Evolutionary conservation across 805 yeast genomes (phyloP), one percentile per base, ranked within the genome.

Genomic region (Candida tallmaniae): DNA sequence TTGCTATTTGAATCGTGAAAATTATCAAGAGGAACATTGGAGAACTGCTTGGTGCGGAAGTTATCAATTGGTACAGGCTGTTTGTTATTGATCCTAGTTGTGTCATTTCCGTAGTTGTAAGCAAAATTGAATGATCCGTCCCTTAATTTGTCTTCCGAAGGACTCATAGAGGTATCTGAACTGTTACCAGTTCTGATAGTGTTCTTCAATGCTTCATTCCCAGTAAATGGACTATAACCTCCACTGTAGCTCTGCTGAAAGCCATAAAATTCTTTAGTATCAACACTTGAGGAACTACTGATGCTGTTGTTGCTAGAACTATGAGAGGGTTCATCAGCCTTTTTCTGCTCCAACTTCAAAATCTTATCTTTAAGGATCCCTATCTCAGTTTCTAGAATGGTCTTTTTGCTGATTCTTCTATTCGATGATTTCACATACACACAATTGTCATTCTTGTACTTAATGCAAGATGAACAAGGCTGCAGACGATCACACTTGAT

Each of bases 391-490:
- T 38, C 32, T 6, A 37, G 18, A 10, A 32, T 12, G n/a, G 13
- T 20, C 22, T 23, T 24, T 11, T 34, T 34, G 7, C 32, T 29
- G 13, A 14, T 4, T 6, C 33, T 23, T 12, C 25, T 34, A 20
- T 11, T 25, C 12, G 29, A 4, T 9, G 18, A 12, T 17, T 19
- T 16, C n/a, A 29, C 28, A 23, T 41, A 41, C 10, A 32, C 38
- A 31, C 42, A 41, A 9, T 27, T 19, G 4, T 47, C 36, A 15
- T 51, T 52, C 9, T 42, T 40, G 31, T 59, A 56, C 32, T 51
- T 57, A n/a, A 49, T 35, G 41, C 70, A 64, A 9, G 63, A 42
- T 15, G 58, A 50, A 32, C 70, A 64, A 2, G 69, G 69, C 24
- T 48, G 36, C 12, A 50, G 52, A 16, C 58, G 45, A 41, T 64